These are phyloP conservation scores for Melaleuca quinquenervia DNA, from an alignment of 345 rosid species.

Conservation along the genomic window DNA sequence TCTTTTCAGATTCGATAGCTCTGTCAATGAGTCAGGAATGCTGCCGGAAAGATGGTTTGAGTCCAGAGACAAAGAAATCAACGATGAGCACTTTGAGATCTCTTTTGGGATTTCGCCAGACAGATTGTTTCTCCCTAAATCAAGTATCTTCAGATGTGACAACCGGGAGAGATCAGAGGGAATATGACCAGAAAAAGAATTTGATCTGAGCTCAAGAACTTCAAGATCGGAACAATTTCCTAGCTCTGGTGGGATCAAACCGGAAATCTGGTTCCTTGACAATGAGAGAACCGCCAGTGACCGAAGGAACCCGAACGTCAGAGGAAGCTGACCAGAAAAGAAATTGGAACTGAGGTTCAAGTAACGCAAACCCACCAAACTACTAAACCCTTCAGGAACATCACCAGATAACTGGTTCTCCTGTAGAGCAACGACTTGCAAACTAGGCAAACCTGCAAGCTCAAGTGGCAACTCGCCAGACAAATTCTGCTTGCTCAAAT, in stretches of 20 bases:
- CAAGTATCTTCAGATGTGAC: conserved; percentile 39
- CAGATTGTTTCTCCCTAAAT: conserved; percentile 61
- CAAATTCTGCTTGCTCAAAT: conserved; percentile 57
- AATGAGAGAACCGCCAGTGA: conserved; percentile 59
- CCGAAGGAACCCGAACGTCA: conserved; percentile 63
- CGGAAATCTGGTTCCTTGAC: conserved; percentile 57
- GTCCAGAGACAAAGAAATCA: conserved; percentile 43
- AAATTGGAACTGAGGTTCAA: conserved; percentile 64
- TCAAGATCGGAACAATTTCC: conserved; percentile 84
- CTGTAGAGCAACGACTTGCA: conserved; percentile 81
- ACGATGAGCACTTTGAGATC: conserved; percentile 33
- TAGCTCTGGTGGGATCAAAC: conserved; percentile 58
- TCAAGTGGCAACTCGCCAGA: conserved; percentile 63
- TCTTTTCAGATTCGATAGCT: conserved; percentile 37
- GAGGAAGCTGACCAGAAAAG: conserved; percentile 57
- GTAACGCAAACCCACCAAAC: conserved; percentile 56
- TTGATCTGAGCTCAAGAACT: conserved; percentile 60
- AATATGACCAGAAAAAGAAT: conserved; percentile 49
- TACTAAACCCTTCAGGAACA: conserved; percentile 84
- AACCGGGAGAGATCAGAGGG: conserved; percentile 64
- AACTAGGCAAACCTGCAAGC: conserved; percentile 72
- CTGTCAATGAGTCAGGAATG: conserved; percentile 54
- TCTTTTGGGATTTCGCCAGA: conserved; percentile 59
- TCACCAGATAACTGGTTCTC: conserved; percentile 62
- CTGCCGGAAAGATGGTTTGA: conserved; percentile 56